Percentiles rank a stretch among this genome's conserved stretches.
Conservation (phyloP, 106 monocot genomes). For the Cymbidium sinense region DNA sequence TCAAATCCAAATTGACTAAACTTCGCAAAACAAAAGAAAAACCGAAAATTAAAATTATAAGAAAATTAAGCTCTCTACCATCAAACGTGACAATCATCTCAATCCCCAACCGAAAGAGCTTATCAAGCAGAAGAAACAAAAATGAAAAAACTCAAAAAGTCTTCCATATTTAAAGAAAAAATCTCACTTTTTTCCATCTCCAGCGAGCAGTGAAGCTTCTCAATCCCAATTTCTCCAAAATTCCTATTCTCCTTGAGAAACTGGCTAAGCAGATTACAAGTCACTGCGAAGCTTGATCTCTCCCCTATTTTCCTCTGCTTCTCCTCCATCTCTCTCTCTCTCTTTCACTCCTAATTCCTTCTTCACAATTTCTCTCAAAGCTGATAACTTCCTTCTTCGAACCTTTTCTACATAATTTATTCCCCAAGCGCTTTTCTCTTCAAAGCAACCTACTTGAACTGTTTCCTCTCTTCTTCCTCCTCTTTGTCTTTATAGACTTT, state of each 20-base stretch:
- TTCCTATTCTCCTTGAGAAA: constrained; percentile 55
- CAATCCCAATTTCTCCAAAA: constrained; percentile 13
- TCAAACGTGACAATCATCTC: no score
- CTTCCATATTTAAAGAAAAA: neutral
- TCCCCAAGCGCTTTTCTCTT: neutral
- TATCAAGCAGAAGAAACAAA: no score
- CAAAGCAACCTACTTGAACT: neutral
- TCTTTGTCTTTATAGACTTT: neutral
- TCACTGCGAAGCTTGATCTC: constrained; percentile 32
- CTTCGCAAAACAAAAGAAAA: no score
- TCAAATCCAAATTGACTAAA: no score
- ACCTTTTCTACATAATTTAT: neutral
- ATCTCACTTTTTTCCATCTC: neutral
- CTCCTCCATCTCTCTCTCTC: constrained; percentile 1
- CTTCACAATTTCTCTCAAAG: neutral
- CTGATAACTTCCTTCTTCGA: neutral
- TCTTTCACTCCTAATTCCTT: neutral
- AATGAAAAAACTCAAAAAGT: no score
- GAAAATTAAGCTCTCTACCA: neutral
- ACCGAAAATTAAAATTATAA: neutral
- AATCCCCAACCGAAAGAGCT: no score
- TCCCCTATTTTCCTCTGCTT: neutral
- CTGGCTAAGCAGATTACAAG: constrained; percentile 56
- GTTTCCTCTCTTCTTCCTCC: neutral
- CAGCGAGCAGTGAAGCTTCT: neutral